A percentile compares a stretch with the other conserved stretches of the same genome.
phyloP scores from a whole-genome alignment of 2,329 filamentous ascomycete genomes.

The Aschersonia sp. region DNA sequence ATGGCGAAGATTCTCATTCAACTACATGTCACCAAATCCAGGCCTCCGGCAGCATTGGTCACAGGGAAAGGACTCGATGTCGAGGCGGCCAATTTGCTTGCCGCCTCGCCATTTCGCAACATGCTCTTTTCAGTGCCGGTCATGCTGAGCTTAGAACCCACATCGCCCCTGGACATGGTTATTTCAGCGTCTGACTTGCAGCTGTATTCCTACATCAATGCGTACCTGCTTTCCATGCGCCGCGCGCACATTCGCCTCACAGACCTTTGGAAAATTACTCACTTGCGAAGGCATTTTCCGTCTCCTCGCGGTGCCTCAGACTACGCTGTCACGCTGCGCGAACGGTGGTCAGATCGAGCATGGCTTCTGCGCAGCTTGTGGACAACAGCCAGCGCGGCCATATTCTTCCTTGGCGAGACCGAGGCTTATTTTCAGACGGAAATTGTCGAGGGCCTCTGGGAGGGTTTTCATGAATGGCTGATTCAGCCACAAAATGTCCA shows the following conservation, averaged over 20 bases:
- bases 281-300: constrained; percentile 63
- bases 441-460: constrained; percentile 69
- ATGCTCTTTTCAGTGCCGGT: constrained; percentile 64
- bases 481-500: constrained; percentile 20
- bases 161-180: constrained; percentile 76
- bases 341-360: constrained; percentile 48
- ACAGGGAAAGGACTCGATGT: constrained; percentile 19
- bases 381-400: constrained; percentile 75
- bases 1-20: constrained; percentile 65
- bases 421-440: constrained; percentile 84
- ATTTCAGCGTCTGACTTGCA: constrained; percentile 62
- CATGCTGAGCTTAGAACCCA: constrained; percentile 57
- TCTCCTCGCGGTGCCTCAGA: constrained; percentile 48
- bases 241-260: constrained; percentile 75
- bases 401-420: constrained; percentile 81
- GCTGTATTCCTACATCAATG: constrained; percentile 71
- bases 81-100: constrained; percentile 20
- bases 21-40: constrained; percentile 44
- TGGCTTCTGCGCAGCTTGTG: constrained; percentile 67
- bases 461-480: constrained; percentile 67
- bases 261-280: constrained; percentile 74
- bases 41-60: constrained; percentile 21
- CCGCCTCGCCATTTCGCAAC: constrained; percentile 55
- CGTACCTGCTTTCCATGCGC: constrained; percentile 75
- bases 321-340: constrained; percentile 45